phyloP scores from a whole-genome alignment of 768 basidiomycete species.

The Termitomyces sp. region DNA sequence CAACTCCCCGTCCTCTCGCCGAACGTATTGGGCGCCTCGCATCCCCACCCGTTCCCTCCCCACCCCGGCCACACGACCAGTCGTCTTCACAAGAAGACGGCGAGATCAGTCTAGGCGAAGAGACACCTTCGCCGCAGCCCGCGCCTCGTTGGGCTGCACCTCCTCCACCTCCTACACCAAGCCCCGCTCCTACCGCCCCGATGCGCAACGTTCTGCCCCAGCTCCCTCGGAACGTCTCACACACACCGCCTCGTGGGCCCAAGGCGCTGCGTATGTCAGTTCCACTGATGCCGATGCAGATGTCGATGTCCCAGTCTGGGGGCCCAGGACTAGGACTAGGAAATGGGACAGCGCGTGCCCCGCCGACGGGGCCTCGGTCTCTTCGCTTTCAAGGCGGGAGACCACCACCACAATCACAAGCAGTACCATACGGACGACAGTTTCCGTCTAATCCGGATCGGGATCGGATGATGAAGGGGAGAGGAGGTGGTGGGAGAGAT shows the following conservation, averaged over 20 bases:
- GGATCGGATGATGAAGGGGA: background rate
- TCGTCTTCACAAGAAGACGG: conserved; percentile 50
- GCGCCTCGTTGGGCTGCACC: conserved; percentile 1
- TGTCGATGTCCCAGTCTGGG: background rate
- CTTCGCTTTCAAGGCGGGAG: conserved; percentile 1
- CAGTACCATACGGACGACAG: background rate
- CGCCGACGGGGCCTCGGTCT: conserved; percentile 14
- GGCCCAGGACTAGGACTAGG: too few species aligned
- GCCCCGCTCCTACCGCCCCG: conserved; percentile 30
- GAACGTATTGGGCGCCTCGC: conserved; percentile 5
- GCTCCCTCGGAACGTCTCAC: background rate
- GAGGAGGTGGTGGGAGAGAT: background rate
- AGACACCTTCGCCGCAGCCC: conserved; percentile 15
- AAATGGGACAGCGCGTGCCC: background rate
- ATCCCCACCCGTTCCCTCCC: conserved; percentile 1
- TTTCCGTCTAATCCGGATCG: background rate
- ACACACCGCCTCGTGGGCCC: background rate
- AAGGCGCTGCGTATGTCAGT: background rate
- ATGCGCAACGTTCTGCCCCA: background rate
- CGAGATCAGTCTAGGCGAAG: conserved; percentile 39
- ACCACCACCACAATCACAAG: too few species aligned
- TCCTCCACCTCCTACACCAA: conserved; percentile 26
- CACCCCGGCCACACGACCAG: conserved; percentile 17
- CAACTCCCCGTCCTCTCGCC: background rate
- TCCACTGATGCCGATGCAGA: background rate